These are phyloP conservation scores for Paspalum vaginatum DNA, from an alignment of 176 grass and related monocot genomes.

Conservation along the genomic window DNA sequence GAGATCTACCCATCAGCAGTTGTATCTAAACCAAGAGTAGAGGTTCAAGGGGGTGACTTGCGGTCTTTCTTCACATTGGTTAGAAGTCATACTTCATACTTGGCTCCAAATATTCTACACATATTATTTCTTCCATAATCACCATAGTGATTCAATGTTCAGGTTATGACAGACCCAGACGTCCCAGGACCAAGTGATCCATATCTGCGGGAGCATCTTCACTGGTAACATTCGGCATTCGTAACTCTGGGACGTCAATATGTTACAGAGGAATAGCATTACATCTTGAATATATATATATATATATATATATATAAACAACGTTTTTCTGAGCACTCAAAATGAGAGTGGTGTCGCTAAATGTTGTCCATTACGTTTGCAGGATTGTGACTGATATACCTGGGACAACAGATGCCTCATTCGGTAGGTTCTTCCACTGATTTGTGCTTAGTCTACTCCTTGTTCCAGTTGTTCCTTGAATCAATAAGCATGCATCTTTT, in stretches of 20 bases:
- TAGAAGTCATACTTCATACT: slow-evolving; percentile 28
- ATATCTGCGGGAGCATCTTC: slow-evolving; percentile 86
- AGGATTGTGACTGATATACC: slow-evolving; percentile 98
- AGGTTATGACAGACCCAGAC: slow-evolving; percentile 98
- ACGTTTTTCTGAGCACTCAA: slow-evolving; percentile 4
- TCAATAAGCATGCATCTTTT: not conserved
- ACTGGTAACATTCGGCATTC: slow-evolving; percentile 66
- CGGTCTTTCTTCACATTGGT: slow-evolving; percentile 95
- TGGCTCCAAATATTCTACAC: slow-evolving; percentile 13
- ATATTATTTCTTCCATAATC: slow-evolving; percentile 10
- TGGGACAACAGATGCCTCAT: slow-evolving; percentile 85
- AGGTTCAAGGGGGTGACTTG: slow-evolving; percentile 74
- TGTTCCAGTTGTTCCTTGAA: slow-evolving; percentile 25
- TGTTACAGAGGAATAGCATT: slow-evolving; percentile 27
- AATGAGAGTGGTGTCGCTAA: slow-evolving; percentile 35
- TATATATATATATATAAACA: not conserved
- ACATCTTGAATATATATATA: slow-evolving; percentile 11
- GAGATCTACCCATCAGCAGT: slow-evolving; percentile 86
- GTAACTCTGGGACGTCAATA: not conserved
- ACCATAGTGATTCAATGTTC: slow-evolving; percentile 28
- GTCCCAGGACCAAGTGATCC: slow-evolving; percentile 96
- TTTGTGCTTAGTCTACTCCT: slow-evolving; percentile 9
- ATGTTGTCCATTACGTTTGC: slow-evolving; percentile 40
- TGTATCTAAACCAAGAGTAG: slow-evolving; percentile 67
- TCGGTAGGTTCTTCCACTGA: slow-evolving; percentile 59